Evolutionary conservation across 345 rosid genomes (phyloP), one percentile per base, ranked within the genome.

Genomic region (Ceriops tagal): DNA sequence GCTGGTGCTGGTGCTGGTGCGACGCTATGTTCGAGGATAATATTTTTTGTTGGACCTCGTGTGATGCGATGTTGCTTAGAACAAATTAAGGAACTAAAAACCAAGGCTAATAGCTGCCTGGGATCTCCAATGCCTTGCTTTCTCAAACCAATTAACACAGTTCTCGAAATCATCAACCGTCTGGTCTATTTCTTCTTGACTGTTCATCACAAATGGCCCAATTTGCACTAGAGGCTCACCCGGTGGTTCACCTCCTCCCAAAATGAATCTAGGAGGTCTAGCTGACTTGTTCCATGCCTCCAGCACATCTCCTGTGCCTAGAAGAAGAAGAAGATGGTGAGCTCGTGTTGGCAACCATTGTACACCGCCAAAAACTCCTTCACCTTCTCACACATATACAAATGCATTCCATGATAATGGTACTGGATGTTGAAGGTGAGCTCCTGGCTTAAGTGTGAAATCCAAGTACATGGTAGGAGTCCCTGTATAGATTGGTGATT

Each of bases 401-500:
- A 92, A 91, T 1, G 93, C 78, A 18, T 92, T 92, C 96, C 97
- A 92, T 0, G 87, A 75, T 27, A 22, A 16, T 0, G 89, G 97
- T 6, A 91, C 78, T 1, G 83, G 83, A 52, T 92, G 97, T 26
- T 76, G 85, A 26, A 90, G 86, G 68, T 84, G 79, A 71, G 93
- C 74, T 56, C 86, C 85, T 0, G 91, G 92, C 1, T 82, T 79
- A 1, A 92, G 85, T 31, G 89, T 86, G 81, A 93, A 91, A 47
- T 93, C 98, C 73, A 93, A 59, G 78, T 86, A 93, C 93, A 93
- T 87, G 43, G 98, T 87, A n/a, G 98, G 98, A 26, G 98, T 93
- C 57, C 86, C 83, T 47, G 98, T 89, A 72, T 84, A 87, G 71
- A 93, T 66, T 37, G 86, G 87, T 63, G 97, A 91, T 75, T 83